Conservation (phyloP, 768 basidiomycete genomes). For the Tylopilus sp. region DNA sequence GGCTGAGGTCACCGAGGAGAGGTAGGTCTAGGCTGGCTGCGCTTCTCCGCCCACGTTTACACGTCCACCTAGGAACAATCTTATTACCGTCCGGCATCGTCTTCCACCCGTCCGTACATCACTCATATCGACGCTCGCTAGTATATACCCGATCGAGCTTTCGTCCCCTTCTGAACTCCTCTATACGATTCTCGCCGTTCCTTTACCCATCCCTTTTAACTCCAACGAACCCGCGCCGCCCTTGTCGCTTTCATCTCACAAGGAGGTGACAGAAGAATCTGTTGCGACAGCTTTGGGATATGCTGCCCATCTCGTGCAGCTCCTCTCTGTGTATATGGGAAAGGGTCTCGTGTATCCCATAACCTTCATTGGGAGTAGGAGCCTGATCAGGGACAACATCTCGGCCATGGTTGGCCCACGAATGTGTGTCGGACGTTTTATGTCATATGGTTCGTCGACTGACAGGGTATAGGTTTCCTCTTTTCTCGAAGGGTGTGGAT, state of each 20-base stretch:
- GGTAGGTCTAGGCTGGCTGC: slow-evolving; percentile 27
- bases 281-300: slow-evolving; percentile 91
- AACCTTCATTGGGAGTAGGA: slow-evolving; percentile 86
- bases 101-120: slow-evolving; percentile 56
- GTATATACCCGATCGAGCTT: slow-evolving; percentile 88
- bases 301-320: slow-evolving; percentile 80
- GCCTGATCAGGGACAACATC: slow-evolving; percentile 88
- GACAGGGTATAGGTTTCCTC: slow-evolving; percentile 69
- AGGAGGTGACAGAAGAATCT: slow-evolving; percentile 76
- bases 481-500: slow-evolving; percentile 93
- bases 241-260: slow-evolving; percentile 57
- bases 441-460: slow-evolving; percentile 3
- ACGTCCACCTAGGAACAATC: slow-evolving; percentile 40
- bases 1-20: slow-evolving; percentile 37
- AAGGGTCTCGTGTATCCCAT: slow-evolving; percentile 83
- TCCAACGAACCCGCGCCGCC: slow-evolving; percentile 83
- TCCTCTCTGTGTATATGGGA: slow-evolving; percentile 76
- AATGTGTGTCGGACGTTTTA: slow-evolving; percentile 56
- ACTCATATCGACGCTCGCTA: slow-evolving; percentile 66
- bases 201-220: slow-evolving; percentile 83
- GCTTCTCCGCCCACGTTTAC: slow-evolving; percentile 16
- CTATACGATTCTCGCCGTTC: slow-evolving; percentile 80
- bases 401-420: slow-evolving; percentile 94
- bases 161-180: slow-evolving; percentile 81
- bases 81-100: slow-evolving; percentile 44